phyloP scores from a whole-genome alignment of 805 yeast species.

The Wickerhamiella bombiphila region DNA sequence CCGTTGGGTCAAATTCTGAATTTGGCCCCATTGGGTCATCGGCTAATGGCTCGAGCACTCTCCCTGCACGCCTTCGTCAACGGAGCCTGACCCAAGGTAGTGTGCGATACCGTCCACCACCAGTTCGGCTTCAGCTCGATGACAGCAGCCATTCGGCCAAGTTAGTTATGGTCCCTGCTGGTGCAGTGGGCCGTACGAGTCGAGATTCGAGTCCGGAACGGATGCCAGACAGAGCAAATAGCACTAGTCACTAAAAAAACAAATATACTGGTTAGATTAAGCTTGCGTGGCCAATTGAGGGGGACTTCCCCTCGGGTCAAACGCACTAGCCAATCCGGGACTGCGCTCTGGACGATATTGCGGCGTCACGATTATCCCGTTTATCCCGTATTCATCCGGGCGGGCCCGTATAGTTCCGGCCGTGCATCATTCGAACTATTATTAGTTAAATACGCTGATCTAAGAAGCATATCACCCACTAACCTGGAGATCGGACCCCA shows the following conservation, averaged over 20 bases:
- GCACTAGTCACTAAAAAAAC: not conserved
- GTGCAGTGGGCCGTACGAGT: not conserved
- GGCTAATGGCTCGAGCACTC: not conserved
- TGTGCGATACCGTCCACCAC: conserved; percentile 11
- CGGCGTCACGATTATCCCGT: too few relatives aligned
- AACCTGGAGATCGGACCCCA: too few relatives aligned
- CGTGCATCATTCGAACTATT: too few relatives aligned
- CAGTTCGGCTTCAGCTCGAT: conserved; percentile 15
- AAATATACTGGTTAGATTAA: not conserved
- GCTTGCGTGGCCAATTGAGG: not conserved
- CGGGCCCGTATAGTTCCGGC: too few relatives aligned
- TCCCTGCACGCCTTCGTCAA: conserved; percentile 2
- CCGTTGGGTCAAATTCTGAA: not conserved
- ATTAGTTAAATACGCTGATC: too few relatives aligned
- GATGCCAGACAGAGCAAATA: not conserved
- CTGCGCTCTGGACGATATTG: not conserved
- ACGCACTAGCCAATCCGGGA: not conserved
- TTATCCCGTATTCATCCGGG: too few relatives aligned
- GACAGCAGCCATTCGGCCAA: conserved; percentile 14
- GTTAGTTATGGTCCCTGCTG: conserved; percentile 9
- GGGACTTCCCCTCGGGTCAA: not conserved
- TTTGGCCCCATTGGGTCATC: too few relatives aligned
- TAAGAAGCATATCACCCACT: too few relatives aligned
- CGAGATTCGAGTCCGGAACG: conserved; percentile 1
- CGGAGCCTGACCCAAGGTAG: conserved; percentile 13